Conservation (phyloP, 805 yeast genomes). For the Candida piceae region DNA sequence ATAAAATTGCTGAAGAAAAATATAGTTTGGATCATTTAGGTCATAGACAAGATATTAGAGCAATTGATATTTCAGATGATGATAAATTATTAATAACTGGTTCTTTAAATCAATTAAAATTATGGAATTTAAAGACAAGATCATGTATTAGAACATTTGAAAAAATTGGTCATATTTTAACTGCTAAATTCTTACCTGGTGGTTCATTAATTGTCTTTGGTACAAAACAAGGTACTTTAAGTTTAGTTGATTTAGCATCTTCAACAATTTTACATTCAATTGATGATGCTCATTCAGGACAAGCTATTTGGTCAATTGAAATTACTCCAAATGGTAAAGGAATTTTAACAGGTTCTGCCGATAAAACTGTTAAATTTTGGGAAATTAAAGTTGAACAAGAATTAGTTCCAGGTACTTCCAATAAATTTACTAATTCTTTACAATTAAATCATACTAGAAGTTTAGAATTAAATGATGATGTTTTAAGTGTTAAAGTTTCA, state of each 20-base stretch:
- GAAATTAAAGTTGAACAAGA: constrained; percentile 64
- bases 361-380: constrained; percentile 89
- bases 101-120: constrained; percentile 80
- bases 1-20: constrained; percentile 39
- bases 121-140: constrained; percentile 76
- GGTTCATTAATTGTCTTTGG: constrained; percentile 84
- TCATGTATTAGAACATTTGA: constrained; percentile 83
- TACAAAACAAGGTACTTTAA: constrained; percentile 80
- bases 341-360: constrained; percentile 90
- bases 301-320: constrained; percentile 87
- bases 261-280: constrained; percentile 67
- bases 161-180: constrained; percentile 74
- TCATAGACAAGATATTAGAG: constrained; percentile 84
- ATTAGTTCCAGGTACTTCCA: constrained; percentile 60
- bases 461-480: constrained; percentile 81
- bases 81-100: constrained; percentile 80
- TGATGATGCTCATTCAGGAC: constrained; percentile 67
- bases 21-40: constrained; percentile 72
- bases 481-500: constrained; percentile 71
- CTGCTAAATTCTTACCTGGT: constrained; percentile 83
- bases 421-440: constrained; percentile 45
- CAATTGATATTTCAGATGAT: constrained; percentile 78
- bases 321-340: constrained; percentile 79
- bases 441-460: constrained; percentile 71
- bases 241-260: constrained; percentile 79